Base-by-base conservation (phyloP, 768 basidiomycete genomes). In the Psilocybe cyanescens region DNA sequence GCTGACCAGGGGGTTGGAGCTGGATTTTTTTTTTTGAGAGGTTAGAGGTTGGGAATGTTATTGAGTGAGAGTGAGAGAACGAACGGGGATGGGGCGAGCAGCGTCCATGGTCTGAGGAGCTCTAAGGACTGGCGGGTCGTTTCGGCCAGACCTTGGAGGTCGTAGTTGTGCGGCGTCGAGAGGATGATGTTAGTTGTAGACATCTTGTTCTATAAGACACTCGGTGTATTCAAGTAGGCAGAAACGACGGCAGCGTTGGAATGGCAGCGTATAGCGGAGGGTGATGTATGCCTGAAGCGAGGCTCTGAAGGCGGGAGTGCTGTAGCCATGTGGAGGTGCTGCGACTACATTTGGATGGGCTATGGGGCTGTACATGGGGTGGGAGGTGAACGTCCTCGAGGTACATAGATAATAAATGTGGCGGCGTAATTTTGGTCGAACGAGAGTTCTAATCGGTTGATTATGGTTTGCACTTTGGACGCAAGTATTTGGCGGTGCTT, bases 81-180 rank as follows among this genome's bases (percentile, higher is more conserved):
- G 46, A 14, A 58, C 57, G 52, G 17, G 14, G 57, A 50, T 14
- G 48, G 33, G 4, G 50, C 24, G 14, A 63, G 46, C n/a, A 51
- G 44, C 6, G 61, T 58, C 61, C 61, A 63, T 16, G 61, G 61
- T 45, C 55, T 63, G 31, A 63, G 37, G 5, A 63, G 30, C 3
- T 19, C 33, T 8, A 63, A 19, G 0, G 61, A 55, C 49, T 59
- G 52, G 12, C 47, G 19, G 14, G 61, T 63, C 29, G 48, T 50
- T 19, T 63, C 57, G 9, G 53, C 57, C 2, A 63, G 48, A 12
- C 46, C 45, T 58, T 50, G 44, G 12, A 63, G 57, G 47, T 63
- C 57, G 53, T 54, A 59, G 30, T 63, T 53, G 12, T 58, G 61
- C 24, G 61, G 61, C 3, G 35, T 55, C 16, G 57, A 30, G 35